These are phyloP conservation scores for Delonix regia DNA, from an alignment of 306 rosid genomes.

Conservation along the genomic window DNA sequence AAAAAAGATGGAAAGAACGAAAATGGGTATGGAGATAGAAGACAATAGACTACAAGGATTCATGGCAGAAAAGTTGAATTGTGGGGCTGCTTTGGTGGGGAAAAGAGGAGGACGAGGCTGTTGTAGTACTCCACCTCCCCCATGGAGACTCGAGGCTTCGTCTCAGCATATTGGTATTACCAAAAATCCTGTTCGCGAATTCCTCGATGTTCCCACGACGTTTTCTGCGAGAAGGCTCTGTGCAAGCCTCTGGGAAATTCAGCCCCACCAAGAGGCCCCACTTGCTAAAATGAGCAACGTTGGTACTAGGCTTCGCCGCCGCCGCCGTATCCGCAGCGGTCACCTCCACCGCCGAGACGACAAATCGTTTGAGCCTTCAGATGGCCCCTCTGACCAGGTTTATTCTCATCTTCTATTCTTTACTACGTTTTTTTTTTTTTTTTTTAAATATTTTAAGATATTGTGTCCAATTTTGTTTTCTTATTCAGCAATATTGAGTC, in stretches of 20 bases:
- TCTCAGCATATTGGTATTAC: slow-evolving; percentile 13
- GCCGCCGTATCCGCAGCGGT: not conserved
- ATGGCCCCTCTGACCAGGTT: slow-evolving; percentile 42
- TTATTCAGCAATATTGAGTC: not conserved
- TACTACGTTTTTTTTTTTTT: too few species aligned
- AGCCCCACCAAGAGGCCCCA: slow-evolving; percentile 49
- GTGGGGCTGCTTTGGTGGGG: slow-evolving; percentile 36
- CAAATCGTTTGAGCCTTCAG: slow-evolving; percentile 37
- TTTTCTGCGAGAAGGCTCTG: slow-evolving; percentile 78
- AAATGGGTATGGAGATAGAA: slow-evolving; percentile 36
- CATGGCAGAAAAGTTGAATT: slow-evolving; percentile 54
- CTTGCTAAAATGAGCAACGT: slow-evolving; percentile 41
- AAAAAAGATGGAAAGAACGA: slow-evolving; percentile 30
- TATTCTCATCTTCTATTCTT: not conserved
- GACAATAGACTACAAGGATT: slow-evolving; percentile 31
- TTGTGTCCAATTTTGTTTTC: not conserved
- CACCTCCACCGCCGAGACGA: slow-evolving; percentile 27
- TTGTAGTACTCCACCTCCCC: slow-evolving; percentile 71
- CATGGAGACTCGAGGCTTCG: slow-evolving; percentile 68
- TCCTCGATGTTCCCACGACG: slow-evolving; percentile 48
- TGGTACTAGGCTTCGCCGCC: slow-evolving; percentile 31
- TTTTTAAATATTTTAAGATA: not conserved
- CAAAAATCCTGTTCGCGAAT: slow-evolving; percentile 44
- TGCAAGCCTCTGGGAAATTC: slow-evolving; percentile 71
- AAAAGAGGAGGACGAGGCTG: slow-evolving; percentile 45